Evolutionary conservation across 306 rosid species (phyloP), one percentile per base, ranked within the genome.

Genomic region (Begonia fuchsioides): DNA sequence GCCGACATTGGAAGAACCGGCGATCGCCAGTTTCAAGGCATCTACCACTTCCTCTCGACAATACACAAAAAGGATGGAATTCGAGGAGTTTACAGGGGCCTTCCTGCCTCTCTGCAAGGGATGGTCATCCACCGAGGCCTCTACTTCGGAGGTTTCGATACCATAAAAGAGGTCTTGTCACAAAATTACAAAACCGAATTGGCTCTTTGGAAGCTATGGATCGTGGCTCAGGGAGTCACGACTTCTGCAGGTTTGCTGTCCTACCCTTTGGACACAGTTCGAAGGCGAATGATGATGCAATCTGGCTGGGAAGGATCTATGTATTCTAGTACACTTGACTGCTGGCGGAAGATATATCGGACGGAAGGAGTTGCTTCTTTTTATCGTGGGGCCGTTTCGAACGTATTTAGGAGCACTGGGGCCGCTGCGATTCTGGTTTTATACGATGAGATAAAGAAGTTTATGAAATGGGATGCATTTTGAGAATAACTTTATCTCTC

Each of bases 261-360:
- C 12, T 90, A 90, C 66, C 96, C 98, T 0, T 52, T 90, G 56
- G 96, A 90, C 64, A 90, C 98, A 0, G 94, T 85, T 58, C 70
- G 98, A 9, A 70, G 98, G 81, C 80, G 98, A 54, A 90, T 90
- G 93, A 90, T 90, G 98, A 90, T 90, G 96, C 98, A 90, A 60
- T 90, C 96, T 4, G 98, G 98, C n/a, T 48, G 68, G 77, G 87
- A 82, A 61, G 66, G 43, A 53, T 77, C 68, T 0, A 68, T 75
- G 68, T 90, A 90, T 65, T 17, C 44, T 6, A 58, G 67, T 73
- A 90, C 98, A 16, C 43, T 77, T 15, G 95, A 85, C 19, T 85
- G 98, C 76, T 90, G 95, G 98, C 82, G 38, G 77, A 75, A 82
- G 68, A 77, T 85, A 10, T 90, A 90, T 43, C 56, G 60, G 59